Evolutionary conservation across 352 stramenopile species (phyloP).

Genomic region (Thalassiosira allenii): DNA sequence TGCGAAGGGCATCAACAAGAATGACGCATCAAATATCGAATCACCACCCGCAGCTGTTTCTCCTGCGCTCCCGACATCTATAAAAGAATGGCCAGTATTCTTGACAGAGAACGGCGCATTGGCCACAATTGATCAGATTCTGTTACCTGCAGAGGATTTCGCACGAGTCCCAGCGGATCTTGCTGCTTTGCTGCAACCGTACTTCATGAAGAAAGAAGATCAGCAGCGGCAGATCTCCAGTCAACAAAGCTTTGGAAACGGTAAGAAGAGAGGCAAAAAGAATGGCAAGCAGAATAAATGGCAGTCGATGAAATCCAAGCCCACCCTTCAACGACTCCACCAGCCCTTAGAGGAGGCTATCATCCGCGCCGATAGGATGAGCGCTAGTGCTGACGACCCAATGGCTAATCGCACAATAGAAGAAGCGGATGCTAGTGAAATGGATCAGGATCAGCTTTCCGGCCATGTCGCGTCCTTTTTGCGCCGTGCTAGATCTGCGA

Average conservation of each 20-base stretch:
- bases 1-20: conserved; percentile 1
- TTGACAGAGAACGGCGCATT: conserved; percentile 1
- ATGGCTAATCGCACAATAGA: not conserved
- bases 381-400: not conserved
- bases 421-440: not conserved
- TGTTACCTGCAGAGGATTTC: conserved; percentile 22
- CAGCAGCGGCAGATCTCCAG: too few species aligned
- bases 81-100: conserved; percentile 23
- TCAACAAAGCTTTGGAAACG: not conserved
- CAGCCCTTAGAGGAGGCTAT: not conserved
- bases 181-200: not conserved
- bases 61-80: conserved; percentile 3
- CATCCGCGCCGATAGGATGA: not conserved
- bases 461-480: not conserved
- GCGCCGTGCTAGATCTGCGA: not conserved
- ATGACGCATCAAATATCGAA: not conserved
- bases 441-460: too few species aligned
- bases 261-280: not conserved
- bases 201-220: not conserved
- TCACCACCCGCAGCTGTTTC: not conserved
- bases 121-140: conserved; percentile 21
- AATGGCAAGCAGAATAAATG: not conserved
- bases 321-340: not conserved
- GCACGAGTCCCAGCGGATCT: conserved; percentile 8
- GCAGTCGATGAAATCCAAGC: not conserved